These are phyloP conservation scores for Curvularia eragrostidis DNA, from an alignment of 2,329 filamentous ascomycete species.

Conservation along the genomic window DNA sequence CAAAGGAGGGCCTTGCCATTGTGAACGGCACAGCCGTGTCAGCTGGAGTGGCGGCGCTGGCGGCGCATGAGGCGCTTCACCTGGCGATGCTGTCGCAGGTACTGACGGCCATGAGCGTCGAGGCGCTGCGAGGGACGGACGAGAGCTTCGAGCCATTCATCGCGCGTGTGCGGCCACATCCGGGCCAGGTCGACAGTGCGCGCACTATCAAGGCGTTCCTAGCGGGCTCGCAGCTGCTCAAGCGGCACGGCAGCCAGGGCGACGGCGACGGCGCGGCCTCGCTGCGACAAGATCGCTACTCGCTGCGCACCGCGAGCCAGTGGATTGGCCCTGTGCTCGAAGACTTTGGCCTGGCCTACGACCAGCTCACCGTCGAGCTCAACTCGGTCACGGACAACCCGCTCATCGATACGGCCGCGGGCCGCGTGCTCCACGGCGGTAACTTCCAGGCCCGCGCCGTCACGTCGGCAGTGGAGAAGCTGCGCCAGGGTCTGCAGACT, in stretches of 20 bases:
- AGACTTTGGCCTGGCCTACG: neutral
- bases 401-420: neutral
- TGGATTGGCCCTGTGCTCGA: neutral
- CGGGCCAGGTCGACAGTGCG: neutral
- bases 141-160: neutral
- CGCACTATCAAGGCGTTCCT: neutral
- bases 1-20: neutral
- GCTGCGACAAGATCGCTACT: neutral
- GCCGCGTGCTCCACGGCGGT: neutral
- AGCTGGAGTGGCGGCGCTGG: neutral
- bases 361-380: neutral
- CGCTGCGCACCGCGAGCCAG: neutral
- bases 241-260: neutral
- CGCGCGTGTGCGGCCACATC: neutral
- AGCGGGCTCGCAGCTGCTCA: neutral
- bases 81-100: neutral
- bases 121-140: neutral
- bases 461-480: neutral
- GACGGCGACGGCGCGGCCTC: neutral
- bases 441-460: neutral
- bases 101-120: neutral
- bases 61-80: neutral
- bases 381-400: neutral
- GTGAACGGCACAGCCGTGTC: neutral
- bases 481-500: neutral